Evolutionary conservation across 306 rosid genomes (phyloP).

Genomic region (Malus asiatica): DNA sequence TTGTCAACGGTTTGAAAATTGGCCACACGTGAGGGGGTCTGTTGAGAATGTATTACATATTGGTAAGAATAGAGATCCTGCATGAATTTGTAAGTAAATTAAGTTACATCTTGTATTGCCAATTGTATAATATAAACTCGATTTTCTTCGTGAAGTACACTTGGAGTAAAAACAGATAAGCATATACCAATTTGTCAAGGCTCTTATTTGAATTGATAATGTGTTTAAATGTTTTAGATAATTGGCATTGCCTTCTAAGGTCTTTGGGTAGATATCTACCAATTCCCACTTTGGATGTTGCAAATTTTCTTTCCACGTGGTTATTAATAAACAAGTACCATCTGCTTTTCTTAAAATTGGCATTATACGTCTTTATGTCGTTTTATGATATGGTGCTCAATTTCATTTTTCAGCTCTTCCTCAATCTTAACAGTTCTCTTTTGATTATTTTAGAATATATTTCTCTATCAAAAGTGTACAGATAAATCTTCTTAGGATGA

Average conservation of each 20-base stretch:
- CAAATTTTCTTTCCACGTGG: slow-evolving; percentile 5
- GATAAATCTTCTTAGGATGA: not conserved
- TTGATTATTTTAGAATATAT: too few relatives aligned
- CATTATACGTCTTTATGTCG: not conserved
- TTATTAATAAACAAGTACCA: not conserved
- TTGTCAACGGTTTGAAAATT: too few relatives aligned
- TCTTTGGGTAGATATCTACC: not conserved
- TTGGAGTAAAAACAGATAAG: too few relatives aligned
- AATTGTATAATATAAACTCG: not conserved
- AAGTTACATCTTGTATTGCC: too few relatives aligned
- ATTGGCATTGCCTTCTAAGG: not conserved
- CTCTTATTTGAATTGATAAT: not conserved
- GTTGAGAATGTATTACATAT: too few relatives aligned
- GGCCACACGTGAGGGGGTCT: accelerated
- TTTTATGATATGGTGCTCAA: not conserved
- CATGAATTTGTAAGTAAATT: too few relatives aligned
- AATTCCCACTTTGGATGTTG: slow-evolving; percentile 11
- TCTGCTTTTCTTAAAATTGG: not conserved
- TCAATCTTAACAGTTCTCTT: not conserved
- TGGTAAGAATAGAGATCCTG: accelerated
- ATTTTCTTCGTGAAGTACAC: not conserved
- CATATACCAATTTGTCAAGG: too few relatives aligned
- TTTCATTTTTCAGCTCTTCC: not conserved
- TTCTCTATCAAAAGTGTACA: too few relatives aligned
- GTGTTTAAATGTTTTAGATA: not conserved